Evolutionary conservation across 2,329 filamentous ascomycete species (phyloP).

Genomic region (Ustulina deusta): DNA sequence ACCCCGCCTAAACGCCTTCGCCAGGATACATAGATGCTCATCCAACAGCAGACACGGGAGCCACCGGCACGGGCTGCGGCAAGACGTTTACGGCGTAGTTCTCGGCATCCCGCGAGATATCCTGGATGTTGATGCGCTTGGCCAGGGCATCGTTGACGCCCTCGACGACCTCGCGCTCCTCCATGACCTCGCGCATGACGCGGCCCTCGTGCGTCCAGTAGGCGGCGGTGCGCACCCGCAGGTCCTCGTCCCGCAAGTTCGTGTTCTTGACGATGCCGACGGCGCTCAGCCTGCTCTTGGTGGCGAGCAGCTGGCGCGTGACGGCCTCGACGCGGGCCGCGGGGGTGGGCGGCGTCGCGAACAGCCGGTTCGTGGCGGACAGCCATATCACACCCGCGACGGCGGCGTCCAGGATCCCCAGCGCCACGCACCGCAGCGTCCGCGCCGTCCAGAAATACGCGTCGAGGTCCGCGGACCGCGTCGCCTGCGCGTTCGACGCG

Average conservation of each 20-base stretch:
- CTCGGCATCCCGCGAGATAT: slow-evolving; percentile 73
- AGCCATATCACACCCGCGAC: slow-evolving; percentile 78
- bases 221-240: slow-evolving; percentile 73
- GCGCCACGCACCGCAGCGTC: slow-evolving; percentile 69
- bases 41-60: neutral
- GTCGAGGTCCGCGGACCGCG: slow-evolving; percentile 73
- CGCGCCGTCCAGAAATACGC: slow-evolving; percentile 78
- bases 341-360: slow-evolving; percentile 70
- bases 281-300: slow-evolving; percentile 76
- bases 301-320: slow-evolving; percentile 67
- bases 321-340: slow-evolving; percentile 74
- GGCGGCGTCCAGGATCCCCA: slow-evolving; percentile 73
- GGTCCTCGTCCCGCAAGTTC: slow-evolving; percentile 75
- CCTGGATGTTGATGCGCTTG: slow-evolving; percentile 71
- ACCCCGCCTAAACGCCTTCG: neutral
- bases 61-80: slow-evolving; percentile 35
- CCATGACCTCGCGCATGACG: slow-evolving; percentile 79
- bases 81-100: slow-evolving; percentile 65
- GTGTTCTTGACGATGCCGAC: slow-evolving; percentile 84
- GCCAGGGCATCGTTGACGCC: slow-evolving; percentile 75
- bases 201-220: slow-evolving; percentile 87
- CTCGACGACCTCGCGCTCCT: slow-evolving; percentile 80
- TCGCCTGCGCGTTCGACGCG: slow-evolving; percentile 71
- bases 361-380: slow-evolving; percentile 82
- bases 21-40: neutral